A percentile compares a stretch with the other conserved stretches of the same genome.
phyloP scores from a whole-genome alignment of 306 rosid genomes.

The Fagus crenata region DNA sequence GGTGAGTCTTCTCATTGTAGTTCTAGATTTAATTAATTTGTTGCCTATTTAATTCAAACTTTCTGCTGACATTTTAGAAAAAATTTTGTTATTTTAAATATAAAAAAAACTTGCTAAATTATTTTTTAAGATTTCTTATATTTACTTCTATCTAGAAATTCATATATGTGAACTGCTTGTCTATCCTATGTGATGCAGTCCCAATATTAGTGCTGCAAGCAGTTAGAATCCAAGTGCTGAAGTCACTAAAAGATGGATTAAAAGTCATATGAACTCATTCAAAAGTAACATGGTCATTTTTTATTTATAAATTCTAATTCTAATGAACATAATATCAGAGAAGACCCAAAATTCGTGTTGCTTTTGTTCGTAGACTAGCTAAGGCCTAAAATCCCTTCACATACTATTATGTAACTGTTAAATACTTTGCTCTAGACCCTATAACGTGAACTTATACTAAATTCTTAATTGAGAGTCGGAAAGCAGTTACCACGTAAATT shows the following conservation, averaged over 20 bases:
- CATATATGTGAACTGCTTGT: background rate
- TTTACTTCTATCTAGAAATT: background rate
- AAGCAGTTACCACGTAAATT: background rate
- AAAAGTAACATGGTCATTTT: background rate
- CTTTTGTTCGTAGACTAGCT: background rate
- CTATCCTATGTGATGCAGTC: background rate
- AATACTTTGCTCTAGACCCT: background rate
- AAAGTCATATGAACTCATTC: background rate
- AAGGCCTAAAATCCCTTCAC: background rate
- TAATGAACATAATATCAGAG: background rate
- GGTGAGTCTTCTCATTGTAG: conserved; percentile 51
- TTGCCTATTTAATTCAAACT: conserved; percentile 9
- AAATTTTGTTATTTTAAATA: background rate
- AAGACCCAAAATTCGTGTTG: background rate
- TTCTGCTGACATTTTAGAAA: background rate
- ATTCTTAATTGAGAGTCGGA: background rate
- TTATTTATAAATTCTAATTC: background rate
- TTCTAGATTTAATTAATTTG: conserved; percentile 7
- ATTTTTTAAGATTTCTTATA: background rate
- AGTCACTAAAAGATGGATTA: background rate
- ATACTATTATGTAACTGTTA: background rate
- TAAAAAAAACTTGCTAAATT: background rate
- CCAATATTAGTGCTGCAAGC: background rate
- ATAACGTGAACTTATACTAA: too few relatives aligned
- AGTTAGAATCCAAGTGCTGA: background rate